These are phyloP conservation scores for Metschnikowia corniflorae DNA, from an alignment of 805 yeast genomes.

Conservation along the genomic window DNA sequence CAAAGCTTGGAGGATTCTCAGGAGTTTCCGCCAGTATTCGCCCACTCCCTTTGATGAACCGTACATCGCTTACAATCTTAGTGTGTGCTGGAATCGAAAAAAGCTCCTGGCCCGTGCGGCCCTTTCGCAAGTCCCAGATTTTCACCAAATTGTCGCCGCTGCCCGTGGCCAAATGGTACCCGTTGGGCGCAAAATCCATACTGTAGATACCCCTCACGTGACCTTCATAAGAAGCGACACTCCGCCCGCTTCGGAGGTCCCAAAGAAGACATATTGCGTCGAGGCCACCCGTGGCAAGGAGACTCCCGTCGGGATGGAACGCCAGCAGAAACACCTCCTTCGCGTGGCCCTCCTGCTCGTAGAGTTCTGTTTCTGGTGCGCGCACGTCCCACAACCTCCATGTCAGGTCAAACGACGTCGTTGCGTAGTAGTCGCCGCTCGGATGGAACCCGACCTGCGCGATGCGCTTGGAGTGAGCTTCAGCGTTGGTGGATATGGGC, in stretches of 20 bases:
- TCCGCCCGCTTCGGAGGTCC: slow-evolving; percentile 81
- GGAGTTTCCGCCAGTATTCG: too few species aligned
- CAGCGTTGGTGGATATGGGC: slow-evolving; percentile 19
- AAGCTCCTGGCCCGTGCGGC: slow-evolving; percentile 28
- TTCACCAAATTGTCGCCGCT: slow-evolving; percentile 78
- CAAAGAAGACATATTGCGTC: slow-evolving; percentile 74
- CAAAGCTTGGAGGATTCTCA: too few species aligned
- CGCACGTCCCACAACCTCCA: slow-evolving; percentile 86
- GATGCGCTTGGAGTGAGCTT: slow-evolving; percentile 50
- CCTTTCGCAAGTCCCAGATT: slow-evolving; percentile 77
- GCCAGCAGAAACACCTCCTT: slow-evolving; percentile 61
- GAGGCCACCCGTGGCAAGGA: slow-evolving; percentile 71
- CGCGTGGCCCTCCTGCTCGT: slow-evolving; percentile 83
- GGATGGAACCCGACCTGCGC: slow-evolving; percentile 67
- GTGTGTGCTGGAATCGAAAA: slow-evolving; percentile 70
- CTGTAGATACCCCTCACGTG: slow-evolving; percentile 73
- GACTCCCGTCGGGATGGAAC: slow-evolving; percentile 74
- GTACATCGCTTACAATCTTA: slow-evolving; percentile 63
- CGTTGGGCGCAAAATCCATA: slow-evolving; percentile 72
- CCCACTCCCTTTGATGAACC: slow-evolving; percentile 44
- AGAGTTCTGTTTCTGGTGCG: slow-evolving; percentile 39
- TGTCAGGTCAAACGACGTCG: slow-evolving; percentile 79
- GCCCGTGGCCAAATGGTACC: slow-evolving; percentile 74
- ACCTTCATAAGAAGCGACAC: slow-evolving; percentile 54
- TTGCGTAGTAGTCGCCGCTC: slow-evolving; percentile 47